Conservation (phyloP, 768 basidiomycete species). For the Jaapia argillacea region DNA sequence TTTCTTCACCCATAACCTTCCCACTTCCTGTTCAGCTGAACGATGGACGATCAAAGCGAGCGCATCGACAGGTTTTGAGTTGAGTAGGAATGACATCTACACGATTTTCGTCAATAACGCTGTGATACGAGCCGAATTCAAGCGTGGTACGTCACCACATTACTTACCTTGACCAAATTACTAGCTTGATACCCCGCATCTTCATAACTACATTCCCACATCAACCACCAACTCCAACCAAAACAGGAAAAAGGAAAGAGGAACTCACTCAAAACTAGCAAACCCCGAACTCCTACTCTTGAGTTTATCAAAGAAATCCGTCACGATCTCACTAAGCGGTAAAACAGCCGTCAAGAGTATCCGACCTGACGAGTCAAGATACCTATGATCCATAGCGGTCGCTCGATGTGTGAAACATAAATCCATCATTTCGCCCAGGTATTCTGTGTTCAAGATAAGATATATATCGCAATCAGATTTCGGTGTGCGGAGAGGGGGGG, state of each 20-base stretch:
- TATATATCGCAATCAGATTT: slow-evolving; percentile 5
- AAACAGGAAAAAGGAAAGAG: slow-evolving; percentile 1
- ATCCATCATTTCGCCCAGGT: slow-evolving; percentile 94
- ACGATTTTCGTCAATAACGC: slow-evolving; percentile 2
- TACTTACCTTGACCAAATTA: slow-evolving; percentile 68
- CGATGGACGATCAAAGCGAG: slow-evolving; percentile 87
- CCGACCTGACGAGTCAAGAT: slow-evolving; percentile 62
- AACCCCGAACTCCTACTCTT: slow-evolving; percentile 90
- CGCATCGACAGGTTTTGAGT: slow-evolving; percentile 85
- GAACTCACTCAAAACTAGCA: slow-evolving; percentile 80
- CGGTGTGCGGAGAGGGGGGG: not conserved
- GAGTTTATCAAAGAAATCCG: slow-evolving; percentile 89
- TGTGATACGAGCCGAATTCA: too few relatives aligned
- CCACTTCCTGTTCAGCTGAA: slow-evolving; percentile 65
- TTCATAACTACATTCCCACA: slow-evolving; percentile 60
- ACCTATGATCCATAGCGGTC: slow-evolving; percentile 72
- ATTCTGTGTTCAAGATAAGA: too few relatives aligned
- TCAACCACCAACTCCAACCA: slow-evolving; percentile 3
- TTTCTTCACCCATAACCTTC: slow-evolving; percentile 82
- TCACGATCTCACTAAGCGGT: slow-evolving; percentile 90
- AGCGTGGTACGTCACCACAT: not conserved
- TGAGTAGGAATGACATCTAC: slow-evolving; percentile 87
- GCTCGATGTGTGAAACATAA: slow-evolving; percentile 83
- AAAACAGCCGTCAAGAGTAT: slow-evolving; percentile 75
- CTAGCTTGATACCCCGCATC: slow-evolving; percentile 82